Percentiles rank a stretch among this genome's conserved stretches.
phyloP scores from a whole-genome alignment of 2,329 filamentous ascomycete genomes.

The Seiridium cupressi region DNA sequence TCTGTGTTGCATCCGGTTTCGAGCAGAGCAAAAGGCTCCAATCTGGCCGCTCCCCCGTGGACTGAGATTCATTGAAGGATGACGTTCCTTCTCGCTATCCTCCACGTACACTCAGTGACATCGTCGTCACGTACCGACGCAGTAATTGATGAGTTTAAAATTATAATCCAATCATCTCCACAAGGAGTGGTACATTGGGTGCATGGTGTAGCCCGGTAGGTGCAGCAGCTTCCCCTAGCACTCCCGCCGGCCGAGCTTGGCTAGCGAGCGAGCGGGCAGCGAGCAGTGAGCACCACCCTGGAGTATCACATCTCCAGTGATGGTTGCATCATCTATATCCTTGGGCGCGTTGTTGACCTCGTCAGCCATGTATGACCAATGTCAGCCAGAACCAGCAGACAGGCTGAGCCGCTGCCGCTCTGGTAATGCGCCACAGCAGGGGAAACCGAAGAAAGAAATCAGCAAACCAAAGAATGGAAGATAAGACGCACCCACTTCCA shows the following conservation, averaged over 20 bases:
- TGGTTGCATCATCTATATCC: neutral
- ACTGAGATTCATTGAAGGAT: neutral
- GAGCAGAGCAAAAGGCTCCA: neutral
- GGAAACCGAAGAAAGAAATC: too few species aligned
- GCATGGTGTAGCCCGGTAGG: slow-evolving; percentile 15
- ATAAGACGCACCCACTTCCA: neutral
- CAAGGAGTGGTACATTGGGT: slow-evolving; percentile 22
- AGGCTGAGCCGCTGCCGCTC: neutral
- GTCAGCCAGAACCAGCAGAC: neutral
- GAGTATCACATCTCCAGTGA: neutral
- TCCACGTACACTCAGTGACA: slow-evolving; percentile 9
- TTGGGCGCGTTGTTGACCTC: neutral
- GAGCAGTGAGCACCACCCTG: neutral
- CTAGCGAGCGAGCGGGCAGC: neutral
- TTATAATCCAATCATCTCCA: slow-evolving; percentile 25
- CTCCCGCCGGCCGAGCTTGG: slow-evolving; percentile 4
- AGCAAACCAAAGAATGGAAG: too few species aligned
- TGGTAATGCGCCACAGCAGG: too few species aligned
- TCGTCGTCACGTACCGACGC: neutral
- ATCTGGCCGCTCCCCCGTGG: neutral
- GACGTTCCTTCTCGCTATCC: neutral
- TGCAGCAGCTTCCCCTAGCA: neutral
- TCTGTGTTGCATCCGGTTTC: slow-evolving; percentile 3
- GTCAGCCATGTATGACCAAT: neutral
- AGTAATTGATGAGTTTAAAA: slow-evolving; percentile 22